Evolutionary conservation across 139 green algal genomes (phyloP).

Genomic region (Tetraselmis chui): DNA sequence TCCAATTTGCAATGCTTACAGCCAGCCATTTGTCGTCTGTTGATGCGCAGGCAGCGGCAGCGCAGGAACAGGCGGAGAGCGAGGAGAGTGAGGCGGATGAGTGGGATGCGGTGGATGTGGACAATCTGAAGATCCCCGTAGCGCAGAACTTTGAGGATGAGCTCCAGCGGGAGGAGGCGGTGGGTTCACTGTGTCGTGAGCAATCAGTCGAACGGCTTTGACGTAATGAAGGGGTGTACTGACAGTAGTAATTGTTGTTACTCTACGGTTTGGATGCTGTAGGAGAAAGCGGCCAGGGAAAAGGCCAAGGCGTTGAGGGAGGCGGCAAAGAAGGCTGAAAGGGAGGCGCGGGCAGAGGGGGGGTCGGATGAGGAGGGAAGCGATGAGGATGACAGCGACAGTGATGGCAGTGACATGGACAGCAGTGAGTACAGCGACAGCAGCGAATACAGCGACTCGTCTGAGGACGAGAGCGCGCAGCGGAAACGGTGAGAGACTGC

Average conservation of each 20-base stretch:
- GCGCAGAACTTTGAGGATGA: slow-evolving; percentile 21
- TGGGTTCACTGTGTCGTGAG: too few relatives aligned
- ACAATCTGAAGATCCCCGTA: neutral
- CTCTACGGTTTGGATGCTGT: too few relatives aligned
- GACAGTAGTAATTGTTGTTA: too few relatives aligned
- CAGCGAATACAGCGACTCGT: slow-evolving; percentile 12
- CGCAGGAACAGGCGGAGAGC: neutral
- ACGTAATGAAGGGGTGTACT: too few relatives aligned
- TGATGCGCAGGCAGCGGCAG: slow-evolving; percentile 1
- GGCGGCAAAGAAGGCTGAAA: slow-evolving; percentile 24
- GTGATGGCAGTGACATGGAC: slow-evolving; percentile 28
- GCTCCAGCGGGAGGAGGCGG: neutral
- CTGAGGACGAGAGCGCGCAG: neutral
- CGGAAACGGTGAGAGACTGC: neutral
- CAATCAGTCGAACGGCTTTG: too few relatives aligned
- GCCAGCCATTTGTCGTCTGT: neutral
- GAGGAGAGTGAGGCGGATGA: slow-evolving; percentile 27
- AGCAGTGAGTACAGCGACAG: slow-evolving; percentile 13
- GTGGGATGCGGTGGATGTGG: slow-evolving; percentile 37
- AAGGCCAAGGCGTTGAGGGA: neutral
- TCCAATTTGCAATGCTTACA: too few relatives aligned
- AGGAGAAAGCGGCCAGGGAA: neutral
- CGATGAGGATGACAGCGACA: slow-evolving; percentile 27
- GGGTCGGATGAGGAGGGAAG: slow-evolving; percentile 8
- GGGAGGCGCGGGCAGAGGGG: slow-evolving; percentile 30